Evolutionary conservation across 139 green algal genomes (phyloP), one percentile per base, ranked within the genome.

Genomic region (Coccomyxa sp.): DNA sequence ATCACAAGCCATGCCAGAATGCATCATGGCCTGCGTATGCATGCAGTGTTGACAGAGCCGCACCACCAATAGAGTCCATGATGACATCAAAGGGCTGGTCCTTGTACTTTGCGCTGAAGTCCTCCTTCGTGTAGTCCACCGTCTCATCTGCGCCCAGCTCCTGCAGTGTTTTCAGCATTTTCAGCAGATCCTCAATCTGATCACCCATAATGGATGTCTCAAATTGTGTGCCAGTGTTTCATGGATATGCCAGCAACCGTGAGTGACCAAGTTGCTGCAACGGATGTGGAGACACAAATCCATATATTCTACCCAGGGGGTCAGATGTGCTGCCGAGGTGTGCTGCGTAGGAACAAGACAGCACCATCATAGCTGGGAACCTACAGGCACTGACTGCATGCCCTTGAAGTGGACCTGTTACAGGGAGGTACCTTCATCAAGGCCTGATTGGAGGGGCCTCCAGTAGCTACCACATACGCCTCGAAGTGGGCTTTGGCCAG

Each of bases 101-200:
- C 36, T 72, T 69, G 31, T 75, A 71, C 31, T 77, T 54, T 33
- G 76, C 69, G 7, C 44, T n/a, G 55, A 79, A 82, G 54, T 85
- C 74, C 39, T 84, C 55, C 78, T 84, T 78, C 54, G 77, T 88
- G 81, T 91, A 89, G 78, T 91, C 83, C 39, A 91, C 82, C 6
- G 80, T 79, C 50, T 58, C 35, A 75, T 89, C 80, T n/a, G 86
- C 86, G 1, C 84, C 84, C 68, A 90, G 73, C 34, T 69, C 44
- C 41, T 82, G 37, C 7, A 73, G 33, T 31, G 50, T 64, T 64
- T 64, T 64, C 14, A 64, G 18, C 50, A n/a, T 18, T 18, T 64
- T 64, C 50, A 18, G 14, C 18, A n/a, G 50, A 18, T 64, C 18
- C 50, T 18, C 50, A 14, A 71, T 31, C 14, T 71, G 27, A 31